These are phyloP conservation scores for Hymenoscyphus salicellus DNA, from an alignment of 2,329 filamentous ascomycete species.

Conservation along the genomic window DNA sequence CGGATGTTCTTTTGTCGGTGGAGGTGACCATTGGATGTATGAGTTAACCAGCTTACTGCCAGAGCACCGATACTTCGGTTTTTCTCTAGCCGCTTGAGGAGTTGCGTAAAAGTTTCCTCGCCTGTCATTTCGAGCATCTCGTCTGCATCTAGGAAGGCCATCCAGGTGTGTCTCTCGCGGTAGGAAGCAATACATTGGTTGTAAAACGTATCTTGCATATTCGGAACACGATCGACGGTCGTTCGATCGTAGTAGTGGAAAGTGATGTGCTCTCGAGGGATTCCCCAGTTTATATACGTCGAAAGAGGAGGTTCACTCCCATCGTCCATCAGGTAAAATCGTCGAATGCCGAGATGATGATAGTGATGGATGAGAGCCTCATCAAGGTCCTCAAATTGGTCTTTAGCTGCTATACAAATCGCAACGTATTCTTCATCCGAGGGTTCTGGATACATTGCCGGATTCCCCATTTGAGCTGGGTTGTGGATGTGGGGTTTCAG, in stretches of 20 bases:
- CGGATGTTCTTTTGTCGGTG: constrained; percentile 28
- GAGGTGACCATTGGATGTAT: constrained; percentile 33
- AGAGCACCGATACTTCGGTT: constrained; percentile 33
- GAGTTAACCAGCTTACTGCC: constrained; percentile 36
- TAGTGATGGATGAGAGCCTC: constrained; percentile 33
- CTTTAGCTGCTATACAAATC: constrained; percentile 28
- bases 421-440: constrained; percentile 26
- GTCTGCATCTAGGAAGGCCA: constrained; percentile 37
- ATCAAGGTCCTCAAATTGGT: constrained; percentile 26
- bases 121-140: constrained; percentile 28
- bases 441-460: not conserved
- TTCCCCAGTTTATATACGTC: constrained; percentile 21
- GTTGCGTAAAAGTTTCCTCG: constrained; percentile 27
- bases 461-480: not conserved
- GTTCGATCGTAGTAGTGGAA: constrained; percentile 25
- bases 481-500: not conserved
- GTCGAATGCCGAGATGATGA: constrained; percentile 28
- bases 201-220: constrained; percentile 28
- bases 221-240: not conserved
- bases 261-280: constrained; percentile 25
- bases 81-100: constrained; percentile 31
- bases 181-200: constrained; percentile 25
- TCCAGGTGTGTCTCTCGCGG: constrained; percentile 34
- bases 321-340: constrained; percentile 34
- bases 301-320: constrained; percentile 29